Percentiles rank a stretch among this genome's conserved stretches.
phyloP scores from a whole-genome alignment of 2,329 filamentous ascomycete genomes.

The Fusarium poae region DNA sequence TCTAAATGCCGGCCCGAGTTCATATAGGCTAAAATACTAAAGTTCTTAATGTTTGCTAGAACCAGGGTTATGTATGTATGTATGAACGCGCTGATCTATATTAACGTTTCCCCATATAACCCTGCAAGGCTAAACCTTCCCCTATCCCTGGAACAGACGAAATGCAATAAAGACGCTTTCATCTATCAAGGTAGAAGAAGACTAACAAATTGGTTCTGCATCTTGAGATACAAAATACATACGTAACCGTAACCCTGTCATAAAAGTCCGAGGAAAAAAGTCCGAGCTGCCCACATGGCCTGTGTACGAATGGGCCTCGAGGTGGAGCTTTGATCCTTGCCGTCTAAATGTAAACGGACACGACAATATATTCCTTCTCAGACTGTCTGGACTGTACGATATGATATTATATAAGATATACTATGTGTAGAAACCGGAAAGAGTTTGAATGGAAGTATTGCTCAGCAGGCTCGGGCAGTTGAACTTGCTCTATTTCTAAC shows the following conservation, averaged over 20 bases:
- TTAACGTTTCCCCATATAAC: not conserved
- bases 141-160: not conserved
- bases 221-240: not conserved
- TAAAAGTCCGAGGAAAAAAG: not conserved
- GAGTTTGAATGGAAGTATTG: not conserved
- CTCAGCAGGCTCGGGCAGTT: not conserved
- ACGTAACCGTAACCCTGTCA: not conserved
- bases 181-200: accelerated
- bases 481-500: not conserved
- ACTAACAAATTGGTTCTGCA: no score
- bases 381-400: not conserved
- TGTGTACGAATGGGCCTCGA: not conserved
- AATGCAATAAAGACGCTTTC: not conserved
- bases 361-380: not conserved
- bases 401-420: no score
- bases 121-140: not conserved
- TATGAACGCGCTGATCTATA: not conserved
- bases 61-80: not conserved
- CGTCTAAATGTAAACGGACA: not conserved
- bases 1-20: not conserved
- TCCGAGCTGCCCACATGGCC: accelerated
- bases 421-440: no score
- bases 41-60: not conserved
- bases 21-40: not conserved
- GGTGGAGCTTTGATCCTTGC: not conserved